These are phyloP conservation scores for Pythium apleroticum DNA, from an alignment of 352 stramenopile genomes.

Conservation along the genomic window DNA sequence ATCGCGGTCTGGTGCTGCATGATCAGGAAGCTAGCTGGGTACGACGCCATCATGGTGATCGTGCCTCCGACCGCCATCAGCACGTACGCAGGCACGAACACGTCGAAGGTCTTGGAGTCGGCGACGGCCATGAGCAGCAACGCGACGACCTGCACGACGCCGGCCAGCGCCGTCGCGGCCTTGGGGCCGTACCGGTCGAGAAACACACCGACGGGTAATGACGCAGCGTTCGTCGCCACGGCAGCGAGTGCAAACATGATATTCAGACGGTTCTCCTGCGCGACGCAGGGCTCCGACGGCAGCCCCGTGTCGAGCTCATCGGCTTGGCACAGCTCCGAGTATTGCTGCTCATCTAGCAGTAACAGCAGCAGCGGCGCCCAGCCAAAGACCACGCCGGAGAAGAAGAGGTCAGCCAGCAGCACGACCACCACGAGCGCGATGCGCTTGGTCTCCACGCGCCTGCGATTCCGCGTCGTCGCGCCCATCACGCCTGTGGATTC, in stretches of 20 bases:
- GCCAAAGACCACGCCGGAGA: conserved; percentile 84
- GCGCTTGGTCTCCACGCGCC: conserved; percentile 35
- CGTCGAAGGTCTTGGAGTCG: conserved; percentile 48
- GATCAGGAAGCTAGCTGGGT: conserved; percentile 42
- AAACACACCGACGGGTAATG: conserved; percentile 73
- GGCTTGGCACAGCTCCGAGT: conserved; percentile 60
- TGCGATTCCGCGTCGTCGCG: neutral
- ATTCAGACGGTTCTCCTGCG: conserved; percentile 79
- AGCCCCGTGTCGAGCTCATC: conserved; percentile 1
- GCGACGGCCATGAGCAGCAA: conserved; percentile 71
- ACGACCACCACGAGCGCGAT: conserved; percentile 69
- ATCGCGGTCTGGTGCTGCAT: conserved; percentile 39
- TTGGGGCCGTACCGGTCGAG: conserved; percentile 69
- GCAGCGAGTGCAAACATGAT: conserved; percentile 83
- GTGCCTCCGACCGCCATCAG: conserved; percentile 35
- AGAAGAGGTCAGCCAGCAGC: conserved; percentile 72
- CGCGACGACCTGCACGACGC: conserved; percentile 60
- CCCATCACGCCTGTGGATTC: neutral
- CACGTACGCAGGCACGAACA: conserved; percentile 44
- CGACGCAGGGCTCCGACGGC: conserved; percentile 40
- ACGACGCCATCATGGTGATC: conserved; percentile 53
- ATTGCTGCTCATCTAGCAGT: conserved; percentile 78
- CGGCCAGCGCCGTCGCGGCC: conserved; percentile 40
- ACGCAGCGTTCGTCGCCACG: conserved; percentile 70
- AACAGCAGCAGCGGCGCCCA: conserved; percentile 83